Base-by-base conservation (phyloP, 169 alveolate species). In the Babesia bovis region DNA sequence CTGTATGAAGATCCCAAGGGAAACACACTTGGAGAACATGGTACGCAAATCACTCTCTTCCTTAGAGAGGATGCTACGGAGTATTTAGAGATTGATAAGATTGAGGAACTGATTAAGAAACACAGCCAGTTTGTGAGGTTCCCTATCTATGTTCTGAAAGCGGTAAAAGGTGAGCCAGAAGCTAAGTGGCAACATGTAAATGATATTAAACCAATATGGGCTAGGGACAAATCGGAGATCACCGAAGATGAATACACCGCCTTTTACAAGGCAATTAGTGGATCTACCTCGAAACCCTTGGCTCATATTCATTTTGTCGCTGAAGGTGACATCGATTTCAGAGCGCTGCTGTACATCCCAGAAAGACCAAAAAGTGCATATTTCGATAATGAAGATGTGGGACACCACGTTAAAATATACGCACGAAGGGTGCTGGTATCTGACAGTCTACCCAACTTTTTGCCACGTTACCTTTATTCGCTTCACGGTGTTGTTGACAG, bases 271-370 rank as follows among this genome's bases (percentile, higher is more conserved):
- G 93, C 97, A 26, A 90, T 97, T 53, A 85, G 98, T 21, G 97
- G 97, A 68, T 98, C 95, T 69, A 90, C 91, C 65, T 95, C 93
- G 72, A 98, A 94, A 60, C 99, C 99, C 2, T 85, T 98, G 38
- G 92, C 98, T 45, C 94, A 96, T 91, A 94, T 96, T 4, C 99
- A 98, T 85, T 97, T 97, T 90, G 91, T 95, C 41, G 99, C 99
- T n/a, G 99, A 98, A 87, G 99, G 99, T 28, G 99, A 98, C 83
- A 95, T 97, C 17, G 99, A 96, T 55, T 98, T 97, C 95, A 96
- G 96, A 85, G 93, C 99, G 45, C 90, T 98, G 17, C 90, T 98
- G 57, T 97, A 87, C 92, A 90, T 96, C 38, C 99, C 99, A 3
- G 90, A 93, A 42, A 87, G 92, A 75, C 95, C 98, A 30, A 97